Evolutionary conservation across 176 grass and related monocot genomes (phyloP), one percentile per base, ranked within the genome.

Genomic region (Aegilops longissima): DNA sequence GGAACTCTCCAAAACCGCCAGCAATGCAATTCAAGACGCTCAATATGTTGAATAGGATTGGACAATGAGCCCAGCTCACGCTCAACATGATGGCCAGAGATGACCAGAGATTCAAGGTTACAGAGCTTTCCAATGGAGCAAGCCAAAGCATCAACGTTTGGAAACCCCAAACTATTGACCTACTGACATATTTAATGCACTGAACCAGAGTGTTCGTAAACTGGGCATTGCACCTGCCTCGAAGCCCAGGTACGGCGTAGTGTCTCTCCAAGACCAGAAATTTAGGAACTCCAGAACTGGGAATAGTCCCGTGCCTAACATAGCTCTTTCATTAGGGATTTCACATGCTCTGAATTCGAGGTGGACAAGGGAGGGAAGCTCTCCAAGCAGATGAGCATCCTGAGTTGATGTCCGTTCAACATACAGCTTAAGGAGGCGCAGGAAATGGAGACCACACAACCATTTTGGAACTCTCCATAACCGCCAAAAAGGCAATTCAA

Each of bases 401-500:
- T 66, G 25, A 30, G 1, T 12, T 29, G 25, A 30, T 29, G 12
- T 31, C 63, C 31, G 12, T 13, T 6, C 6, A 66, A 12, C 25
- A 31, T 0, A 5, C 25, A 66, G 25, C 0, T 3, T 0, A 4
- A 66, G 27, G 63, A 31, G 2, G 29, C 25, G 25, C 12, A 30
- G 27, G 12, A 12, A 66, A 7, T 66, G 64, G 64, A 66, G 27
- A 66, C 31, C 64, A 66, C 13, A 13, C 64, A 66, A 17, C 64
- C 64, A 33, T 66, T 45, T 45, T 45, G 44, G 44, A 45, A 45
- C 44, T 45, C 44, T 45, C 44, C 44, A 45, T 1, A 45, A 66
- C 29, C 7, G 0, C 63, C 63, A 66, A 2, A 0, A 0, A 0
- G 0, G 0, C 27, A 66, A 6, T 30, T 3, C 2, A 16, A 66